These are phyloP conservation scores for Trametes elegans DNA, from an alignment of 768 basidiomycete species.

Conservation along the genomic window DNA sequence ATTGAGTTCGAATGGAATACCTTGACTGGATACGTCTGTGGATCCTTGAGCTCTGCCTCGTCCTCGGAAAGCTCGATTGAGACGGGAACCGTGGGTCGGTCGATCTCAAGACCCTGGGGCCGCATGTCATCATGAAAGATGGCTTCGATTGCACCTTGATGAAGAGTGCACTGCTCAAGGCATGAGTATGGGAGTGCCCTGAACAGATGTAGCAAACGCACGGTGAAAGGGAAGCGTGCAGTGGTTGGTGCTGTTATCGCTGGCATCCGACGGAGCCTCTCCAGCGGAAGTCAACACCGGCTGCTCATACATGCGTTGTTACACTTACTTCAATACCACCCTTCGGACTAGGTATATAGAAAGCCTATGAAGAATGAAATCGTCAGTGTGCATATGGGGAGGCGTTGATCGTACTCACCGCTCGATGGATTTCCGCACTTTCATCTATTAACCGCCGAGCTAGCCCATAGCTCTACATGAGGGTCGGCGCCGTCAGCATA, in stretches of 20 bases:
- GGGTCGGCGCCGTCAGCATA: too few relatives aligned
- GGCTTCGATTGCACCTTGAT: slow-evolving; percentile 63
- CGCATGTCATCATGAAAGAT: slow-evolving; percentile 59
- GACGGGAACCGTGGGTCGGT: slow-evolving; percentile 31
- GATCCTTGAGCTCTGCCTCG: slow-evolving; percentile 39
- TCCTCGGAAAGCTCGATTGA: slow-evolving; percentile 45
- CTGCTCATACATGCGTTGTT: background rate
- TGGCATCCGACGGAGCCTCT: slow-evolving; percentile 64
- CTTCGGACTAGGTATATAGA: slow-evolving; percentile 64
- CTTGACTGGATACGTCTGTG: slow-evolving; percentile 30
- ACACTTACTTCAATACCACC: slow-evolving; percentile 60
- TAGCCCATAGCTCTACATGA: slow-evolving; percentile 31
- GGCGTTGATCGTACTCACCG: slow-evolving; percentile 6
- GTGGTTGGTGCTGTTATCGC: slow-evolving; percentile 56
- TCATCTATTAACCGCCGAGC: slow-evolving; percentile 24
- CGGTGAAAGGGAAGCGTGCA: slow-evolving; percentile 78
- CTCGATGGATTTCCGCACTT: slow-evolving; percentile 30
- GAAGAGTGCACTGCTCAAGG: slow-evolving; percentile 46
- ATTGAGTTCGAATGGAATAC: slow-evolving; percentile 15
- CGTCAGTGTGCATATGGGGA: background rate
- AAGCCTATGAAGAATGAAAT: slow-evolving; percentile 50
- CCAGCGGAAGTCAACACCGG: too few relatives aligned
- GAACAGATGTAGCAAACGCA: slow-evolving; percentile 17
- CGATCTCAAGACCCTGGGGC: slow-evolving; percentile 44
- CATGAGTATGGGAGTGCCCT: background rate